Percentiles rank a stretch among this genome's conserved stretches.
Conservation (phyloP, 768 basidiomycete species). For the Russula earlei region DNA sequence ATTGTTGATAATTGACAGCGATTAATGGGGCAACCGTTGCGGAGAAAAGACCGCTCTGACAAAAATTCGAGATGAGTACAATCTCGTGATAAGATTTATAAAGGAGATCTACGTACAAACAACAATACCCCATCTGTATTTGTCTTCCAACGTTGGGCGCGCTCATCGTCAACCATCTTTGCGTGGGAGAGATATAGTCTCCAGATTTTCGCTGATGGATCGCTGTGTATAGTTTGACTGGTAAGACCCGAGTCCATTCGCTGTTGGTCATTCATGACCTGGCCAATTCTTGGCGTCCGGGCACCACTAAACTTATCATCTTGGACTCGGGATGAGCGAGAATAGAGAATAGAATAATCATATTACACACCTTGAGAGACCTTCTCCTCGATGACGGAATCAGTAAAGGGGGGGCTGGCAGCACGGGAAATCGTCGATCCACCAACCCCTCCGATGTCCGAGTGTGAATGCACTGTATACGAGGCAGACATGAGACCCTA, state of each 20-base stretch:
- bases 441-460: neutral
- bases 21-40: conserved; percentile 21
- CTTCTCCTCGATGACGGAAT: neutral
- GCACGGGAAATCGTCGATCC: neutral
- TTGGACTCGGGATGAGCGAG: neutral
- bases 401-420: neutral
- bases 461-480: neutral
- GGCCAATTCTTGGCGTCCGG: neutral
- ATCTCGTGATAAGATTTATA: too few species aligned
- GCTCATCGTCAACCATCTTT: conserved; percentile 11
- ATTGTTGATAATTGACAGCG: conserved; percentile 15
- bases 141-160: conserved; percentile 13
- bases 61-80: neutral
- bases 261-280: neutral
- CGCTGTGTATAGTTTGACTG: neutral
- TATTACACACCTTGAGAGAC: neutral
- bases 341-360: neutral
- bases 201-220: conserved; percentile 15
- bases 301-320: neutral
- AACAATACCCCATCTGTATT: conserved; percentile 17
- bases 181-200: conserved; percentile 9
- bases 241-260: neutral
- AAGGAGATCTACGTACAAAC: conserved; percentile 8
- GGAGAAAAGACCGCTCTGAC: conserved; percentile 23
- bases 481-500: neutral